Conservation (phyloP, 768 basidiomycete genomes). For the Rhizopogon vinicolor region DNA sequence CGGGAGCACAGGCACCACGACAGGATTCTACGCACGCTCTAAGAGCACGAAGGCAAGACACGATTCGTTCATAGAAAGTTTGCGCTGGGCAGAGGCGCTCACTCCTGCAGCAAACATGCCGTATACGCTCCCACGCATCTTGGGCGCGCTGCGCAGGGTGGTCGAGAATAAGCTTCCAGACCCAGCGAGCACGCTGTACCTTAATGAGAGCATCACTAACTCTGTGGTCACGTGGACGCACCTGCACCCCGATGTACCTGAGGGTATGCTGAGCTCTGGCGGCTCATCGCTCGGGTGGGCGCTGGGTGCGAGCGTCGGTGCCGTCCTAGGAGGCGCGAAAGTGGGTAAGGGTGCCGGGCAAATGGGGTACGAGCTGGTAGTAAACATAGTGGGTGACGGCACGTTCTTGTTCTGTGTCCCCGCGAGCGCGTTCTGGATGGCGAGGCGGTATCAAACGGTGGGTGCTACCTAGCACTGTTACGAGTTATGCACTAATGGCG, state of each 20-base stretch:
- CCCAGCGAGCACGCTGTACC: constrained; percentile 31
- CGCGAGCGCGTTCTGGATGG: constrained; percentile 68
- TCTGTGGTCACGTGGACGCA: constrained; percentile 53
- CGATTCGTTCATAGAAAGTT: constrained; percentile 18
- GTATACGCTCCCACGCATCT: constrained; percentile 42
- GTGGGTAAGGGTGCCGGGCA: constrained; percentile 15
- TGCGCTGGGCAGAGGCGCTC: constrained; percentile 30
- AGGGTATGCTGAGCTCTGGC: constrained; percentile 51
- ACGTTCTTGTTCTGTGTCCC: constrained; percentile 66
- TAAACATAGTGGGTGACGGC: constrained; percentile 65
- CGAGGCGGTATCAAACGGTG: constrained; percentile 62
- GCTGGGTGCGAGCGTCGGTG: constrained; percentile 61
- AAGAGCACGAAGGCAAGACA: constrained; percentile 18
- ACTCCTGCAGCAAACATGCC: constrained; percentile 10
- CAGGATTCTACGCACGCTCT: constrained; percentile 9
- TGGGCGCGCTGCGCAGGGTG: constrained; percentile 41
- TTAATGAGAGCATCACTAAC: constrained; percentile 65
- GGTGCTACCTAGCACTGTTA: constrained; percentile 9
- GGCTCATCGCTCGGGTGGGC: constrained; percentile 69
- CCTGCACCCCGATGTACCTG: constrained; percentile 46
- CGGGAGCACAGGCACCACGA: constrained; percentile 12
- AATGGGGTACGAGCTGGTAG: constrained; percentile 46
- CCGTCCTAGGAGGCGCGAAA: constrained; percentile 37
- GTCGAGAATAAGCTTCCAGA: constrained; percentile 20
- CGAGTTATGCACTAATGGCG: neutral